phyloP scores from a whole-genome alignment of 2,329 filamentous ascomycete genomes.

The Diaporthe velutina region DNA sequence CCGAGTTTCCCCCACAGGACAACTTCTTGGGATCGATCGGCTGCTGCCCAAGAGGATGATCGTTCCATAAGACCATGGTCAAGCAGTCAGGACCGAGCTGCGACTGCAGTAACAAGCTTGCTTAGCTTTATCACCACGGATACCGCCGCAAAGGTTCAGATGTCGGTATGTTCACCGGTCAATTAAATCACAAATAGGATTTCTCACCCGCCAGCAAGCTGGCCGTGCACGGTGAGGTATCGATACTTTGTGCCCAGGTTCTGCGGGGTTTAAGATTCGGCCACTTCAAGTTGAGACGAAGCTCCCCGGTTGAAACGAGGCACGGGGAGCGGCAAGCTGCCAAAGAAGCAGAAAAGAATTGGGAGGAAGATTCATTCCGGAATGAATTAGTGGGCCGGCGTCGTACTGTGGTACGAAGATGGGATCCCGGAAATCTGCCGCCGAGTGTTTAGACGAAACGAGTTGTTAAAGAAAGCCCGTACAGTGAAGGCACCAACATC shows the following conservation, averaged over 20 bases:
- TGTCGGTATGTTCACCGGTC: constrained; percentile 24
- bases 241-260: constrained; percentile 24
- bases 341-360: constrained; percentile 31
- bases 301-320: constrained; percentile 36
- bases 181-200: constrained; percentile 20
- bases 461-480: constrained; percentile 25
- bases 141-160: constrained; percentile 6
- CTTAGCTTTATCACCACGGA: constrained; percentile 6
- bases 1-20: constrained; percentile 14
- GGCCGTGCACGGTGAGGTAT: constrained; percentile 21
- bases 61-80: constrained; percentile 10
- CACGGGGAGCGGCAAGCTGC: constrained; percentile 27
- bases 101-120: background rate
- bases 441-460: constrained; percentile 36
- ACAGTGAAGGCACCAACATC: constrained; percentile 20
- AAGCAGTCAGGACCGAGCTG: constrained; percentile 5
- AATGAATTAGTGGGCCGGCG: constrained; percentile 29
- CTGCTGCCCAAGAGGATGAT: constrained; percentile 14
- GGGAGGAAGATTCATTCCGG: constrained; percentile 26
- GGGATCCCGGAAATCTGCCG: constrained; percentile 23
- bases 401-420: constrained; percentile 9
- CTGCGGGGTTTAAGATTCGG: constrained; percentile 31
- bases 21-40: constrained; percentile 22
- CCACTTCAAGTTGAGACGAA: constrained; percentile 38
- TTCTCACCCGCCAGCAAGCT: constrained; percentile 13